Conservation (phyloP, 306 rosid species). For the Chamaecrista fasciculata region DNA sequence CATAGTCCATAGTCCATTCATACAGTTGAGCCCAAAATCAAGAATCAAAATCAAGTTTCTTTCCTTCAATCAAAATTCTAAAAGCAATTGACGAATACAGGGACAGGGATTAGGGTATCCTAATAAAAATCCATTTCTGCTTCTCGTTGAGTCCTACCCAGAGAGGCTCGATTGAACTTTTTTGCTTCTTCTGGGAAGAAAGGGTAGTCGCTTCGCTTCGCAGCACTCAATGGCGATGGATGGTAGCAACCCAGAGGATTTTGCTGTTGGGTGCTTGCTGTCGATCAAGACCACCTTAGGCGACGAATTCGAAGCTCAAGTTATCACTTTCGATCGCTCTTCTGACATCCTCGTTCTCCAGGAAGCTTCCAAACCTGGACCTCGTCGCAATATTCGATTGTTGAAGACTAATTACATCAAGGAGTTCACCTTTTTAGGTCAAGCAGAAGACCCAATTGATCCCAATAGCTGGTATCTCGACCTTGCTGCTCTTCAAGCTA, state of each 20-base stretch:
- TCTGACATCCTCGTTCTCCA: constrained; percentile 88
- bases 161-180: too few relatives aligned
- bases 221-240: constrained; percentile 46
- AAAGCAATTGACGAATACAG: too few relatives aligned
- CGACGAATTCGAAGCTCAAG: constrained; percentile 83
- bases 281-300: constrained; percentile 75
- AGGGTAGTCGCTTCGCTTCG: neutral
- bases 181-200: neutral
- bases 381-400: constrained; percentile 72
- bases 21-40: too few relatives aligned
- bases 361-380: constrained; percentile 62
- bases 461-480: constrained; percentile 50
- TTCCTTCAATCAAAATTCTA: too few relatives aligned
- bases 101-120: too few relatives aligned
- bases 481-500: constrained; percentile 49
- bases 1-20: too few relatives aligned
- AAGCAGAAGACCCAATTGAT: constrained; percentile 61
- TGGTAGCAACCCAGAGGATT: constrained; percentile 48
- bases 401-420: constrained; percentile 76
- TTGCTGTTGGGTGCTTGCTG: constrained; percentile 53
- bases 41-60: too few relatives aligned
- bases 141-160: too few relatives aligned
- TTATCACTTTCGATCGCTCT: constrained; percentile 78
- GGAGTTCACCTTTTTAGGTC: constrained; percentile 49
- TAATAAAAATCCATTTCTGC: too few relatives aligned